Conservation (phyloP, 1,284 basidiomycete species). For the Rhodotorula mucilaginosa region DNA sequence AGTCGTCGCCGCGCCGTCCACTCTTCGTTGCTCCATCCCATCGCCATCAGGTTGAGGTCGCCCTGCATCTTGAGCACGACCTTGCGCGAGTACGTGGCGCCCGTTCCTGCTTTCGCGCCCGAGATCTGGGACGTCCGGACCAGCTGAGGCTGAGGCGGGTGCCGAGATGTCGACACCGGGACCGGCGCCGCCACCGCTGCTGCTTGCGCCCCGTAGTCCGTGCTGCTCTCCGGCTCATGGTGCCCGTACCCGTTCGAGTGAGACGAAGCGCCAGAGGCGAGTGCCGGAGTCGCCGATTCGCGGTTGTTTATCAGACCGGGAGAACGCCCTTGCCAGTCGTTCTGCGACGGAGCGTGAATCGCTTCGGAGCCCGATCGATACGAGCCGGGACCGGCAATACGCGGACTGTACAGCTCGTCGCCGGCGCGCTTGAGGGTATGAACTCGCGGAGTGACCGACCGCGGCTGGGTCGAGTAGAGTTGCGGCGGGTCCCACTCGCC, state of each 20-base stretch:
- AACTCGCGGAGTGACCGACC: slow-evolving; percentile 20
- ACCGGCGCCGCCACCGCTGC: not conserved
- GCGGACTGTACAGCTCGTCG: slow-evolving; percentile 23
- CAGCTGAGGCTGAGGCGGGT: slow-evolving; percentile 29
- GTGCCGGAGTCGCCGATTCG: slow-evolving; percentile 1
- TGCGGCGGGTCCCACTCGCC: slow-evolving; percentile 33
- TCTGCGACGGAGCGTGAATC: slow-evolving; percentile 3
- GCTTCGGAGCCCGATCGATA: slow-evolving; percentile 11
- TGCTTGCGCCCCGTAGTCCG: not conserved
- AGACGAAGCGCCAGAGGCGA: not conserved
- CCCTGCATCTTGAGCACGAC: slow-evolving; percentile 50
- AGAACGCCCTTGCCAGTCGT: slow-evolving; percentile 10
- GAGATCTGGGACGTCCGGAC: slow-evolving; percentile 35
- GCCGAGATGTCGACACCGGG: not conserved
- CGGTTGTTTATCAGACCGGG: not conserved
- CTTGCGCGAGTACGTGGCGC: slow-evolving; percentile 35
- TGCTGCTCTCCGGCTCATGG: too few species aligned
- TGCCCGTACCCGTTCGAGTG: not conserved
- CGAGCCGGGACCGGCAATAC: slow-evolving; percentile 22
- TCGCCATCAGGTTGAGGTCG: slow-evolving; percentile 55
- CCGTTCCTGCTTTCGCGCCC: slow-evolving; percentile 1
- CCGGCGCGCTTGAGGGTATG: slow-evolving; percentile 29
- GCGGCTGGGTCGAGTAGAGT: not conserved
- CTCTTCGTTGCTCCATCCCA: slow-evolving; percentile 56
- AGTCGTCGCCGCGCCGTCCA: slow-evolving; percentile 54